Base-by-base conservation (phyloP, 2,329 filamentous ascomycete genomes). In the Pestalotiopsis sp. region DNA sequence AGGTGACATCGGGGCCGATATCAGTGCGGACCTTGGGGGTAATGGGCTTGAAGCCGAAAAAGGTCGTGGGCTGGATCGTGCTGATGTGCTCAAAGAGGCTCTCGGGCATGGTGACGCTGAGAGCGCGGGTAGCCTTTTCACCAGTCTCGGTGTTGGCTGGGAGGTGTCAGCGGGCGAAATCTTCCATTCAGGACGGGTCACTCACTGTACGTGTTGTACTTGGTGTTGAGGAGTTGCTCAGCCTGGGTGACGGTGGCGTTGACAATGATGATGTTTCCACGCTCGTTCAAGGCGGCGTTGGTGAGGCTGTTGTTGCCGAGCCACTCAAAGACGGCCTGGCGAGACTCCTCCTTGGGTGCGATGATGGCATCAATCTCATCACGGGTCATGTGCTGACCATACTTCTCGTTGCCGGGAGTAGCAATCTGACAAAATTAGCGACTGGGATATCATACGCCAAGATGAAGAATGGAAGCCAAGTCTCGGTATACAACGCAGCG, bases 181-280 rank as follows among this genome's bases (percentile, higher is more conserved):
- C 31, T 25, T 9, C 3, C 20, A 23, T 6, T 4, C n/a, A 49
- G 9, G 20, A 20, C 20, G 23, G n/a, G 39, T 14, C 23, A 49
- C 65, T 45, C 39, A 67, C 65, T 59, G 27, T 67, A 69, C 25
- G 38, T 38, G 20, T 67, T 36, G 59, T 69, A 69, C 13, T 69
- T 27, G 27, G 68, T 65, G 45, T 39, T n/a, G 25, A 69, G 36
- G 7, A 69, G 68, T 13, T 38, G 41, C 61, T 69, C 68, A 20
- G 38, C 65, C 52, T 65, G 36, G 66, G 49, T 56, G 27, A 69
- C 59, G 12, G 65, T 64, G 25, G 61, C 31, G 39, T 60, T 57
- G 20, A 69, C 39, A n/a, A 9, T 27, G 27, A 69, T 23, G 38
- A 66, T 52, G 52, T 64, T 45, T 11, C 58, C 65, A 49, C 65